Conservation (phyloP, 2,329 filamentous ascomycete species). For the Aspergillus phoenicis region DNA sequence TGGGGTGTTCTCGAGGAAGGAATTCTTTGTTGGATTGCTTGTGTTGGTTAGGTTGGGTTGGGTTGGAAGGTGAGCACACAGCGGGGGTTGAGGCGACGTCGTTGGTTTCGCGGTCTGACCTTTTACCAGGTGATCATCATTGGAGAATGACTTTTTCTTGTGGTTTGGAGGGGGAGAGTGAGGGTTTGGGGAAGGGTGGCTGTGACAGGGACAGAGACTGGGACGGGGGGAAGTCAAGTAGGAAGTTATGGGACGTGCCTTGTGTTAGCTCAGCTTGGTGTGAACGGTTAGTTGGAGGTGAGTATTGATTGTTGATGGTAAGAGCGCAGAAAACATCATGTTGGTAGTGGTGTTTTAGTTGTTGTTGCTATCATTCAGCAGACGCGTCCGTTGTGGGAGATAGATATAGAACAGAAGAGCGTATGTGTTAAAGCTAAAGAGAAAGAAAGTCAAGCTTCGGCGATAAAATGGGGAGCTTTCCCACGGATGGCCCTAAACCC, state of each 20-base stretch:
- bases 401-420: conserved; percentile 7
- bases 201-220: not conserved
- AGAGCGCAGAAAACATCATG: not conserved
- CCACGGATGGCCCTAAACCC: conserved; percentile 23
- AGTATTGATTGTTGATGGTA: not conserved
- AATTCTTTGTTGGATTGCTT: conserved; percentile 13
- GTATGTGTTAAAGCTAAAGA: not conserved
- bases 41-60: too few relatives aligned
- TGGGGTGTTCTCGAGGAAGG: not conserved
- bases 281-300: not conserved
- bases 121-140: conserved; percentile 52
- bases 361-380: not conserved
- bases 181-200: not conserved
- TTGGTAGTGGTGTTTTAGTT: not conserved
- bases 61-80: not conserved
- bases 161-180: not conserved
- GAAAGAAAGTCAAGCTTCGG: conserved; percentile 1
- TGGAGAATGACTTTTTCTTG: conserved; percentile 31
- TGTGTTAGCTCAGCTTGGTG: not conserved
- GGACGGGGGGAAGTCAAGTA: not conserved
- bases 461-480: conserved; percentile 3
- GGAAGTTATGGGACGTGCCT: conserved; percentile 13
- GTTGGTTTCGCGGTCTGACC: conserved; percentile 42
- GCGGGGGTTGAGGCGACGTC: not conserved
- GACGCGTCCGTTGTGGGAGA: not conserved